These are phyloP conservation scores for Dictyostelium brefeldianum DNA, from an alignment of 78 protist species.

Conservation along the genomic window DNA sequence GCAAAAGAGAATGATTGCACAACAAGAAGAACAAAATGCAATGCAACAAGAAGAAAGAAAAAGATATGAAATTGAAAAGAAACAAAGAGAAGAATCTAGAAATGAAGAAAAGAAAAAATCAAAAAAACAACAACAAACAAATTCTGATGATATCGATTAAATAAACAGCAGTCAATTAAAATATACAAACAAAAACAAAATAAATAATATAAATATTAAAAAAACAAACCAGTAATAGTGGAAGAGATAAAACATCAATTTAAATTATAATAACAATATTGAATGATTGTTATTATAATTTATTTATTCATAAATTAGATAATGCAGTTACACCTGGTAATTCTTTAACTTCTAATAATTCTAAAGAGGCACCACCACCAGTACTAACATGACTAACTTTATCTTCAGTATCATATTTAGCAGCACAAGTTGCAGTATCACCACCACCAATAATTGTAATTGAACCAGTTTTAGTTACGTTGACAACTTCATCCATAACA, in stretches of 20 bases:
- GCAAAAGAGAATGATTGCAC: conserved; percentile 10
- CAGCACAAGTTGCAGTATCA: conserved; percentile 98
- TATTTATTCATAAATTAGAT: conserved; percentile 21
- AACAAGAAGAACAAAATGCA: background rate
- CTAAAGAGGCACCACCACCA: conserved; percentile 99
- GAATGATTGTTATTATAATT: background rate
- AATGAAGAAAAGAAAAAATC: background rate
- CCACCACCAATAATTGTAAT: conserved; percentile 99
- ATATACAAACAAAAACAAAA: background rate
- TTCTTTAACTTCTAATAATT: conserved; percentile 97
- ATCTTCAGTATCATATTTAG: conserved; percentile 89
- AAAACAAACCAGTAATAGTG: background rate
- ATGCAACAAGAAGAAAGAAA: background rate
- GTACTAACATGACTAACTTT: conserved; percentile 96
- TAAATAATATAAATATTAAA: background rate
- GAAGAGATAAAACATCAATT: background rate
- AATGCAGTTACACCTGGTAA: conserved; percentile 87
- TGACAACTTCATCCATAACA: conserved; percentile 89
- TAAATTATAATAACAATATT: background rate
- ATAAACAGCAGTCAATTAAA: background rate
- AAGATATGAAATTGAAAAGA: background rate
- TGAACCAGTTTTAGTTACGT: conserved; percentile 92
- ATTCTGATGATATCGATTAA: background rate
- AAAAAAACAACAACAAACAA: conserved; percentile 13
- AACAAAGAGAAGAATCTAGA: background rate